These are phyloP conservation scores for Dioszegia crocea DNA, from an alignment of 768 basidiomycete species.

Conservation along the genomic window DNA sequence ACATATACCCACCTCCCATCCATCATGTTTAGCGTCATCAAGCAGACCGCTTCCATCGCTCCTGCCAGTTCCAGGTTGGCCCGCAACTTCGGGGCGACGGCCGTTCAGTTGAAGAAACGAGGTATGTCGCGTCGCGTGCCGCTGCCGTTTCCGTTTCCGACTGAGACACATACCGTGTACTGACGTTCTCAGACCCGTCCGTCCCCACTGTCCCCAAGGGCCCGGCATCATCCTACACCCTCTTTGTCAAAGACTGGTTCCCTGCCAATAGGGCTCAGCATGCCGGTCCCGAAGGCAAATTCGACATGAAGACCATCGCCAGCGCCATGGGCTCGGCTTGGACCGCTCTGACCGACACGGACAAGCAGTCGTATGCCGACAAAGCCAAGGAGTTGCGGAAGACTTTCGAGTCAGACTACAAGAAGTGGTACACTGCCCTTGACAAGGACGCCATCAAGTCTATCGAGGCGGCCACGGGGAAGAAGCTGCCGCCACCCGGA, in stretches of 20 bases:
- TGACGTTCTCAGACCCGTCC: background rate
- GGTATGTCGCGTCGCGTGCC: constrained; percentile 1
- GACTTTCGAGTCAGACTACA: constrained; percentile 21
- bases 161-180: background rate
- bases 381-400: constrained; percentile 12
- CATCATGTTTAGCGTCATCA: constrained; percentile 2
- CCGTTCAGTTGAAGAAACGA: constrained; percentile 4
- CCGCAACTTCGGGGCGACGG: constrained; percentile 1
- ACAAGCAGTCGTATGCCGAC: constrained; percentile 13
- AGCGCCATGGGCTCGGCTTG: constrained; percentile 18
- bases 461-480: constrained; percentile 26
- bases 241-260: constrained; percentile 36
- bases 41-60: background rate
- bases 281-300: constrained; percentile 16
- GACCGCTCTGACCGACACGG: constrained; percentile 14
- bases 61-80: background rate
- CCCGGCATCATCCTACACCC: constrained; percentile 22
- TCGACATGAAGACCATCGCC: constrained; percentile 12
- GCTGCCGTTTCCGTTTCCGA: background rate
- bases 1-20: background rate
- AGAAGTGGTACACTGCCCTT: constrained; percentile 22
- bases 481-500: constrained; percentile 25
- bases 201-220: constrained; percentile 24
- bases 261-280: constrained; percentile 7
- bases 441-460: constrained; percentile 16